Conservation (phyloP, 768 basidiomycete genomes). For the Boletus huronensis region DNA sequence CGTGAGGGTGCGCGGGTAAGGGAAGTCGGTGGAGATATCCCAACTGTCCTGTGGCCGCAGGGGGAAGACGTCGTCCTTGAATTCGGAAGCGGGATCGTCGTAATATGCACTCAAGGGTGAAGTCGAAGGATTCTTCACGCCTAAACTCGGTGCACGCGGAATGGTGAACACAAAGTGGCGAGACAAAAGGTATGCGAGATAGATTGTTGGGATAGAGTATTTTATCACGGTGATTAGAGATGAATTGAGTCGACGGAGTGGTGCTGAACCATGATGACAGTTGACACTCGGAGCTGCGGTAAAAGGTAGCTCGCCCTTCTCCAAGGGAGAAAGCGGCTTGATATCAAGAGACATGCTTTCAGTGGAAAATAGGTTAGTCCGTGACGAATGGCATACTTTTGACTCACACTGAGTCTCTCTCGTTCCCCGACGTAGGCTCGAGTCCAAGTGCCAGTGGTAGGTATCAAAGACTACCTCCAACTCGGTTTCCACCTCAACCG, state of each 20-base stretch:
- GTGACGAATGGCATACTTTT: neutral
- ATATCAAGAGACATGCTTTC: slow-evolving; percentile 9
- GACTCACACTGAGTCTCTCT: too few relatives aligned
- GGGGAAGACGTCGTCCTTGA: slow-evolving; percentile 59
- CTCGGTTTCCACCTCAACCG: too few relatives aligned
- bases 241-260: neutral
- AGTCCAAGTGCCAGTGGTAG: too few relatives aligned
- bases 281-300: slow-evolving; percentile 1
- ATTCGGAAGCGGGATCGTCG: slow-evolving; percentile 39
- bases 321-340: slow-evolving; percentile 10
- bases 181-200: slow-evolving; percentile 18
- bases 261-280: neutral
- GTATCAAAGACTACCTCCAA: too few relatives aligned
- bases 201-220: slow-evolving; percentile 17
- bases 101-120: slow-evolving; percentile 5
- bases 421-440: too few relatives aligned
- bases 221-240: slow-evolving; percentile 16
- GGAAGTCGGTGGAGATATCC: slow-evolving; percentile 76
- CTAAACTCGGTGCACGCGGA: neutral
- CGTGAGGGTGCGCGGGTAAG: slow-evolving; percentile 59
- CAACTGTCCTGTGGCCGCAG: slow-evolving; percentile 51
- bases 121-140: slow-evolving; percentile 1
- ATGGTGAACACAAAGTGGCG: slow-evolving; percentile 1
- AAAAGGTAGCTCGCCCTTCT: slow-evolving; percentile 21
- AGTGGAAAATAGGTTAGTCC: neutral